Evolutionary conservation across 208 protist genomes (phyloP).

Genomic region (Acanthamoeba lenticulata): DNA sequence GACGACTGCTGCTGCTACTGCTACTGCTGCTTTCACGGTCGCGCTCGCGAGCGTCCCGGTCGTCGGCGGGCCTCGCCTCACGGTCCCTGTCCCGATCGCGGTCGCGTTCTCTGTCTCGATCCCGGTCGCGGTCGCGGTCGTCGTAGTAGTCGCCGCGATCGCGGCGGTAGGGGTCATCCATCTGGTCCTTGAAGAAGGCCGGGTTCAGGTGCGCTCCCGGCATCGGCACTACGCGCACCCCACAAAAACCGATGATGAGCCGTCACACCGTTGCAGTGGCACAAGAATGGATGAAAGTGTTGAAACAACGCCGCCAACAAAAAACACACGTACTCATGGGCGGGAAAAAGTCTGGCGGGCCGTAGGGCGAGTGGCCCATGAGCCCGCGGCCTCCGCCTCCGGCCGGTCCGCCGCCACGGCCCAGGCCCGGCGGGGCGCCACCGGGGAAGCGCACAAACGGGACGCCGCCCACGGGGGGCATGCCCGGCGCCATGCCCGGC

Average conservation of each 20-base stretch:
- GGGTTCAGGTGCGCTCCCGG: neutral
- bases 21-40: neutral
- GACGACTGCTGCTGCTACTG: neutral
- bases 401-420: too few relatives aligned
- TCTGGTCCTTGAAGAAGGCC: constrained; percentile 7
- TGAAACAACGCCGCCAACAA: neutral
- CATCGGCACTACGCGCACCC: neutral
- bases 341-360: neutral
- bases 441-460: neutral
- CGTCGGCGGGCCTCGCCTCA: too few relatives aligned
- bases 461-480: neutral
- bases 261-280: neutral
- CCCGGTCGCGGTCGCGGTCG: neutral
- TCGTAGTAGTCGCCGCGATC: neutral
- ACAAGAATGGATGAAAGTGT: neutral
- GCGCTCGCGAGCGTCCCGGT: too few relatives aligned
- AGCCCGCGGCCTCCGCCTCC: neutral
- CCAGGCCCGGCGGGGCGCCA: neutral
- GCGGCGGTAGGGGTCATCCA: neutral
- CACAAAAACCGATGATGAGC: neutral
- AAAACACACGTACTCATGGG: neutral
- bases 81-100: neutral
- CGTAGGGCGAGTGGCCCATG: neutral
- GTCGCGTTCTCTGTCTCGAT: neutral
- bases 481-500: neutral